Base-by-base conservation (phyloP, 495 filamentous ascomycete species). In the Hypoxylon lienhwacheense region DNA sequence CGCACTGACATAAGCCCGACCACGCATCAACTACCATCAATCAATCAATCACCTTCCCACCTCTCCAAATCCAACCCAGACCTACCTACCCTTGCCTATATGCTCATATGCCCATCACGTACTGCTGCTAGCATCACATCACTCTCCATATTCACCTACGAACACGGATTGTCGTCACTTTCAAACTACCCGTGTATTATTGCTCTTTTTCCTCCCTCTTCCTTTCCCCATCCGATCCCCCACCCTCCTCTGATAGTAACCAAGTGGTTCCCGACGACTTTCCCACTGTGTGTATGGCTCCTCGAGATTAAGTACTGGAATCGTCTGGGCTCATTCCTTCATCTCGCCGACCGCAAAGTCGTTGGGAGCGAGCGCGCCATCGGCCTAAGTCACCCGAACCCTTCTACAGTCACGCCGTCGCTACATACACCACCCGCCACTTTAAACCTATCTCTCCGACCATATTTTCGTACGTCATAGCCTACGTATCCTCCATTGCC, bases 111-210 rank as follows among this genome's bases (percentile, higher is more conserved):
- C 19, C 39, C 36, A 28, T 41, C 47, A 33, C 49, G 35, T 49
- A 52, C 56, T 52, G 47, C 46, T 45, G 35, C 31, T 31, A 57
- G 22, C 54, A 60, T 60, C 57, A 50, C 57, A 60, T 60, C 50
- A 60, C 45, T 55, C 47, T 46, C 47, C 40, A 50, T 41, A 46
- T 36, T 35, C 29, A 45, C 53, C 55, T 16, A 43, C 55, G 29
- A 53, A 33, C 34, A 53, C 50, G 57, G 39, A 45, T 60, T 51
- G 57, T 51, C 57, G 57, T 60, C 57, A 55, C 51, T 60, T 60
- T 60, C 50, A 50, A 55, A 46, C 50, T 35, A 34, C 39, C 51
- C 40, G 50, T 54, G 45, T 50, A 49, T 50, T 50, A n/a, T n/a
- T n/a, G n/a, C 37, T 53, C 44, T 51, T 54, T 52, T 25, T 31